Conservation (phyloP, 129 eudicot species). For the Chrysanthemum seticuspe region DNA sequence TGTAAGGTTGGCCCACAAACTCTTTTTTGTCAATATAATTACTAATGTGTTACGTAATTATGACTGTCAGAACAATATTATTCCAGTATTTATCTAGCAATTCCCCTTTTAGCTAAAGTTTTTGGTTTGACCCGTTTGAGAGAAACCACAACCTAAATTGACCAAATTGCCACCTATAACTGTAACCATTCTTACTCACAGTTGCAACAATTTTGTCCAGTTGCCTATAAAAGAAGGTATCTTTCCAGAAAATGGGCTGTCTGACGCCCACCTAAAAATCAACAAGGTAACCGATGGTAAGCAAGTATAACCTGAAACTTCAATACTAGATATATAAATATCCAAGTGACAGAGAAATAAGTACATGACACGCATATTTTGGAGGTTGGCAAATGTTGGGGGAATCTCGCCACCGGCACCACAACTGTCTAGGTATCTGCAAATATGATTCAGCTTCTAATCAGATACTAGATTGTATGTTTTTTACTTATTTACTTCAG, state of each 20-base stretch:
- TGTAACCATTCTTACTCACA: constrained; percentile 47
- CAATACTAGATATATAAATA: neutral
- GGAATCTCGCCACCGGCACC: constrained; percentile 73
- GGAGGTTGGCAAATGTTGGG: constrained; percentile 52
- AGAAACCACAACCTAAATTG: neutral
- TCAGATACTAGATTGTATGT: constrained; percentile 1
- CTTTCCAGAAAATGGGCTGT: constrained; percentile 57
- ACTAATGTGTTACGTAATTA: too few relatives aligned
- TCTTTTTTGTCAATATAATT: neutral
- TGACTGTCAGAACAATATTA: too few relatives aligned
- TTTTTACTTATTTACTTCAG: neutral
- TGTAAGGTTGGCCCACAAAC: neutral
- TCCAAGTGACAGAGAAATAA: constrained; percentile 14
- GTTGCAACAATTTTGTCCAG: constrained; percentile 41
- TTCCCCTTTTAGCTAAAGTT: neutral
- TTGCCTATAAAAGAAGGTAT: constrained; percentile 68
- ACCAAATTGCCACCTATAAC: neutral
- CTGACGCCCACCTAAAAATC: constrained; percentile 69
- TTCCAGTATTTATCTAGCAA: too few relatives aligned
- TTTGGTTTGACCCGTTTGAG: constrained; percentile 2
- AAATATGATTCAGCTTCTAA: constrained; percentile 10
- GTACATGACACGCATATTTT: constrained; percentile 45
- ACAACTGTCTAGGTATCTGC: constrained; percentile 62
- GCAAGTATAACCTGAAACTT: constrained; percentile 11
- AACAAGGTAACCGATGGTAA: constrained; percentile 15